Evolutionary conservation across 2,329 filamentous ascomycete species (phyloP).

Genomic region (Verticillium longisporum): DNA sequence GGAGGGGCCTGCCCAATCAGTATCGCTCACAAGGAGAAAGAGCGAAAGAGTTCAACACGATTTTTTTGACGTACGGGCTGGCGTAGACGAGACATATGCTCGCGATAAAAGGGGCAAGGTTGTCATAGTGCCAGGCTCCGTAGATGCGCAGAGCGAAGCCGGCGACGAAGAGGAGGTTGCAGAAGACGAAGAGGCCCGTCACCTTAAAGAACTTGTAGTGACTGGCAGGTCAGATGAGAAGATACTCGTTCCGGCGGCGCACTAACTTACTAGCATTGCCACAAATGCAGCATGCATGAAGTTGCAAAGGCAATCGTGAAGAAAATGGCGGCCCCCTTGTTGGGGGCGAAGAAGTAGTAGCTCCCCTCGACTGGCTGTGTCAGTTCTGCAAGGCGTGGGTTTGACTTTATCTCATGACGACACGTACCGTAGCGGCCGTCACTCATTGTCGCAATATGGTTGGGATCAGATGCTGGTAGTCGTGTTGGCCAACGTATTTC

Average conservation of each 20-base stretch:
- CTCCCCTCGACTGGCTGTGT: constrained; percentile 28
- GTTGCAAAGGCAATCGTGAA: constrained; percentile 33
- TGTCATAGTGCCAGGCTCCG: constrained; percentile 22
- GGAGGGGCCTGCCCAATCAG: constrained; percentile 36
- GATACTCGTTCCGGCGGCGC: background rate
- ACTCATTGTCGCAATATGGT: constrained; percentile 14
- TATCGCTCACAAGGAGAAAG: background rate
- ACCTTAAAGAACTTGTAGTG: constrained; percentile 51
- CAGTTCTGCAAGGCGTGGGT: background rate
- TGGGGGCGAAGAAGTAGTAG: constrained; percentile 39
- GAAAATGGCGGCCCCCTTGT: constrained; percentile 40
- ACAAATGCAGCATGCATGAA: constrained; percentile 30
- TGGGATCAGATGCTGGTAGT: no score
- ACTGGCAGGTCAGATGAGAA: constrained; percentile 20
- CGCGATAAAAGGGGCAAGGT: constrained; percentile 23
- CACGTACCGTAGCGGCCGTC: constrained; percentile 23
- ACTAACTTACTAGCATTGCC: constrained; percentile 38
- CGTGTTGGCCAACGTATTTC: no score
- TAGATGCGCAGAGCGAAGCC: constrained; percentile 43
- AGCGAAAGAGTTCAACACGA: background rate
- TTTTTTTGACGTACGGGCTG: constrained; percentile 19
- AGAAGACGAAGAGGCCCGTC: constrained; percentile 47
- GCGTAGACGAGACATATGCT: constrained; percentile 27
- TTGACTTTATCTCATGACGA: background rate
- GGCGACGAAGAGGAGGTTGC: constrained; percentile 43